These are phyloP conservation scores for Paramecium sexaurelia DNA, from an alignment of 73 alveolate genomes.

Conservation along the genomic window DNA sequence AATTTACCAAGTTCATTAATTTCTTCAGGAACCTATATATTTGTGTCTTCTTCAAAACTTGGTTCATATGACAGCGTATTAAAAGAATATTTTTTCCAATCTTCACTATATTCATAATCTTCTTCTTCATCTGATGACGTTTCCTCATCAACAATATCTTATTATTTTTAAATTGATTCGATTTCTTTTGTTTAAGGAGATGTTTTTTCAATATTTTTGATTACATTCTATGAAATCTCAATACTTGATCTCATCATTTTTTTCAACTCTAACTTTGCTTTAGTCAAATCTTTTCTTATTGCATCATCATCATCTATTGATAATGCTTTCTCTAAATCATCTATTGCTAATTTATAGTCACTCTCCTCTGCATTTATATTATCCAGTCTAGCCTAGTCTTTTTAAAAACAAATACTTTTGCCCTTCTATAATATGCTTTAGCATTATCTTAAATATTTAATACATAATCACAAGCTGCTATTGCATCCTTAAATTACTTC, in stretches of 20 bases:
- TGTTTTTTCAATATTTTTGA: slow-evolving; percentile 17
- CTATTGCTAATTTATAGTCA: slow-evolving; percentile 26
- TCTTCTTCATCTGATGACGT: not conserved
- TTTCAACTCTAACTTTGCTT: slow-evolving; percentile 11
- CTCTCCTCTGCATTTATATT: slow-evolving; percentile 32
- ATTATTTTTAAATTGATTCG: not conserved
- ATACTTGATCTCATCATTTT: slow-evolving; percentile 39
- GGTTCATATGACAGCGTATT: slow-evolving; percentile 30
- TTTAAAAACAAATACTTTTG: not conserved
- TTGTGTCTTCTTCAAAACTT: not conserved
- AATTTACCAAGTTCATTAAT: slow-evolving; percentile 1
- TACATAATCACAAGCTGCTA: slow-evolving; percentile 30
- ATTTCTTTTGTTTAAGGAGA: not conserved
- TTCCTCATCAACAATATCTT: not conserved
- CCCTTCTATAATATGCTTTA: slow-evolving; percentile 45
- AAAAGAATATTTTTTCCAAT: slow-evolving; percentile 30
- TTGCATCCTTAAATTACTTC: slow-evolving; percentile 6
- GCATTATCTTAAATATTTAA: slow-evolving; percentile 14
- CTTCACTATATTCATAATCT: slow-evolving; percentile 3
- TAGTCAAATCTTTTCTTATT: not conserved
- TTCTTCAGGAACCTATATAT: not conserved
- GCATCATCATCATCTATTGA: not conserved
- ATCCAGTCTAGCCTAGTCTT: slow-evolving; percentile 39
- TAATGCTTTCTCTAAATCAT: slow-evolving; percentile 14
- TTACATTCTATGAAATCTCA: not conserved